Conservation (phyloP, 208 protist genomes). For the Leishmania lainsoni region DNA sequence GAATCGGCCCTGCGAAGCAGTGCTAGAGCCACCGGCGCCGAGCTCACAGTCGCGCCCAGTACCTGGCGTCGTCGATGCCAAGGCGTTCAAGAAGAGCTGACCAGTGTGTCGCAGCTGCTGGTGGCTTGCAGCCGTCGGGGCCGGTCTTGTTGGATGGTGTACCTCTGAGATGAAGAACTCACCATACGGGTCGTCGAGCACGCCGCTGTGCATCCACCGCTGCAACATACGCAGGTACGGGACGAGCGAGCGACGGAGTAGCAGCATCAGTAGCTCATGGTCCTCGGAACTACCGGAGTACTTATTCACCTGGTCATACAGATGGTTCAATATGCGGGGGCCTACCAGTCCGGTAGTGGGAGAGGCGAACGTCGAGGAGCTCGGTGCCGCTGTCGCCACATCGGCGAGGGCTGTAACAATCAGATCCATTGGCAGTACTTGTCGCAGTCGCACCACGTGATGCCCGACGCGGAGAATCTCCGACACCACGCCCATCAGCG, state of each 20-base stretch:
- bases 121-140: constrained; percentile 20
- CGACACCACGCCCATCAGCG: constrained; percentile 83
- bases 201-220: constrained; percentile 84
- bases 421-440: constrained; percentile 79
- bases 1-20: constrained; percentile 12
- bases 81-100: constrained; percentile 30
- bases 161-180: constrained; percentile 88
- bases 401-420: constrained; percentile 39
- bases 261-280: constrained; percentile 64
- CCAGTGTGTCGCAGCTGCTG: constrained; percentile 31
- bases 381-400: constrained; percentile 14
- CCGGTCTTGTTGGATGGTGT: constrained; percentile 16
- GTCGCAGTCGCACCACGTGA: constrained; percentile 79
- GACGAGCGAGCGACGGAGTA: constrained; percentile 75
- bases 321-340: constrained; percentile 77
- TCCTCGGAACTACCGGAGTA: constrained; percentile 76
- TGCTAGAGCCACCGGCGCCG: constrained; percentile 6
- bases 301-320: constrained; percentile 65
- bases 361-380: neutral
- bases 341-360: constrained; percentile 44
- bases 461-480: constrained; percentile 83
- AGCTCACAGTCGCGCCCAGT: neutral
- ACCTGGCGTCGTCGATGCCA: constrained; percentile 9
- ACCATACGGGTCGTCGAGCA: constrained; percentile 79
- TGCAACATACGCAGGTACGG: constrained; percentile 83